phyloP scores from a whole-genome alignment of 2,329 filamentous ascomycete species.

The Pleoardoris graminearum region DNA sequence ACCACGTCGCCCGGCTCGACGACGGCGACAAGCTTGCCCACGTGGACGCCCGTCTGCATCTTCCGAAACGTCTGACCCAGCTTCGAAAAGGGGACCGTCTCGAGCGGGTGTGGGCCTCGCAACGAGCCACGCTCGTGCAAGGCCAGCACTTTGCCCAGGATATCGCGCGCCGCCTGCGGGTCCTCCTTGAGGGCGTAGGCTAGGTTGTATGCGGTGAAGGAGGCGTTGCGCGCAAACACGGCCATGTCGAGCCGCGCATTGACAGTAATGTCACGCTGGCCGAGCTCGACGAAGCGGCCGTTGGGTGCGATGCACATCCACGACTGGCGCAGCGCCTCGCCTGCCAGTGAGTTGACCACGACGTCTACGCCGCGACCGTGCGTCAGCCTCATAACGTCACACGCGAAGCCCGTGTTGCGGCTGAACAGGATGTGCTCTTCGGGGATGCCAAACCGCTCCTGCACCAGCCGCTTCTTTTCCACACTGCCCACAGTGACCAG shows the following conservation, averaged over 20 bases:
- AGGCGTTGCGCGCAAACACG: no score
- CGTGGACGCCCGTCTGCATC: no score
- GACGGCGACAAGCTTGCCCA: no score
- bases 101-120: no score
- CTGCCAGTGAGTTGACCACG: slow-evolving; percentile 31
- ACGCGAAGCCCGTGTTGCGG: not conserved
- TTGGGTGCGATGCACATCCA: slow-evolving; percentile 51
- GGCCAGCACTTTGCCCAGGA: no score
- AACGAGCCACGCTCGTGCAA: no score
- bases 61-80: no score
- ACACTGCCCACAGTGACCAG: slow-evolving; percentile 4
- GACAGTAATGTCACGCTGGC: slow-evolving; percentile 10
- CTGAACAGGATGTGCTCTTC: not conserved
- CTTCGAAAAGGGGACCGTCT: no score
- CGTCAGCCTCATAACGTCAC: slow-evolving; percentile 12
- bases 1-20: no score
- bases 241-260: slow-evolving; percentile 14
- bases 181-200: no score
- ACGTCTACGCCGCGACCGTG: slow-evolving; percentile 37
- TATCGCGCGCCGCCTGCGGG: no score
- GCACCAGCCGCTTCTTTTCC: not conserved
- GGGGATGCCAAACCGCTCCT: not conserved
- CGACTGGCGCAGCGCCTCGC: slow-evolving; percentile 39
- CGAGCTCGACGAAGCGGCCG: slow-evolving; percentile 28
- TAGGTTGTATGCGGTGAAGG: no score